Percentiles rank a stretch among this genome's conserved stretches.
phyloP scores from a whole-genome alignment of 257 asterid genomes.

The Rubia yunnanensis region DNA sequence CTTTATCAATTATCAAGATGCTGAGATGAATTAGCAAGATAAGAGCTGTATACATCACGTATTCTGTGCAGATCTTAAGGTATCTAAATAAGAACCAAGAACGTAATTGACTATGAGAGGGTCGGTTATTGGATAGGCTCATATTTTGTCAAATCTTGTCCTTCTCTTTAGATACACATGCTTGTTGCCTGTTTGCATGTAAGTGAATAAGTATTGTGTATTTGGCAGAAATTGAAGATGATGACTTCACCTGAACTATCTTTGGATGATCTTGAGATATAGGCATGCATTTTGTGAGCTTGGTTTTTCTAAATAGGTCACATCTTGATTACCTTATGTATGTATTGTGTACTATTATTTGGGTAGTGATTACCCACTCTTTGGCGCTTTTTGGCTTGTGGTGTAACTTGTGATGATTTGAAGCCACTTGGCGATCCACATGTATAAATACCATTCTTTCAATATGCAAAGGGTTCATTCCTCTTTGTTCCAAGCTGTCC shows the following conservation, averaged over 20 bases:
- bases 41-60: no score
- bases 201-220: not conserved
- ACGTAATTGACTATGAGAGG: no score
- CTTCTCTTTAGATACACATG: no score
- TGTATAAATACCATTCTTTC: conserved; percentile 12
- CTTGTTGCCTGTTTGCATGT: not conserved
- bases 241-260: conserved; percentile 62
- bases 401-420: conserved; percentile 17
- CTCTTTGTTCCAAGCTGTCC: not conserved
- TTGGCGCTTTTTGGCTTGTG: conserved; percentile 10
- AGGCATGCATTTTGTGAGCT: conserved; percentile 26
- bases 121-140: no score
- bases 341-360: conserved; percentile 1
- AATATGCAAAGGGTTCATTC: not conserved
- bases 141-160: no score
- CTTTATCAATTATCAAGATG: no score
- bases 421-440: conserved; percentile 10
- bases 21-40: no score
- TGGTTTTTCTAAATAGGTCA: conserved; percentile 18
- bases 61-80: no score
- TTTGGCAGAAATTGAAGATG: conserved; percentile 78
- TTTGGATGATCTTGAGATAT: conserved; percentile 82
- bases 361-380: not conserved
- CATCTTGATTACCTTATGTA: conserved; percentile 12
- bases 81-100: no score